Evolutionary conservation across 2,329 filamentous ascomycete genomes (phyloP).

Genomic region (Ceratocystis cubensis): DNA sequence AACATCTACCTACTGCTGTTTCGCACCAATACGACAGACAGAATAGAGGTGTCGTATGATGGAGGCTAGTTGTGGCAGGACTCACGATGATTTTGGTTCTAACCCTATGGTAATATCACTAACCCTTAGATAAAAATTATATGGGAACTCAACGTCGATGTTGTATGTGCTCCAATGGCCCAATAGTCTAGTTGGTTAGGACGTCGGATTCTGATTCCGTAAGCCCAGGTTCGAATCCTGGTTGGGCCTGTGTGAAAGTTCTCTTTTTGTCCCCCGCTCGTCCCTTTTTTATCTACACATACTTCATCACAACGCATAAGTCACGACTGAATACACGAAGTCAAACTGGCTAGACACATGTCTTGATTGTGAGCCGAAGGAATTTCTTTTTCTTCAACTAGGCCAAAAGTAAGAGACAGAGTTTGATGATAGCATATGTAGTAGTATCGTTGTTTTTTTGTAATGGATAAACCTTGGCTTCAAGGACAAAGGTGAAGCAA

Average conservation of each 20-base stretch:
- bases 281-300: neutral
- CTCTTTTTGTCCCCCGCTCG: neutral
- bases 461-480: neutral
- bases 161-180: neutral
- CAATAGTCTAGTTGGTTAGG: conserved; percentile 21
- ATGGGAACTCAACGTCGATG: neutral
- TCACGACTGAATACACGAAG: neutral
- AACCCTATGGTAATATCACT: rapidly evolving
- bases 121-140: too few species aligned
- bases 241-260: conserved; percentile 8
- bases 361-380: conserved; percentile 6
- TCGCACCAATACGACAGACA: too few species aligned
- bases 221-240: conserved; percentile 20
- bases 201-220: conserved; percentile 18
- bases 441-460: neutral
- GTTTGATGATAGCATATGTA: too few species aligned
- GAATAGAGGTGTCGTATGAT: too few species aligned
- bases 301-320: neutral
- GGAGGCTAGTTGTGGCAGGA: too few species aligned
- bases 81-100: too few species aligned
- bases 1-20: too few species aligned
- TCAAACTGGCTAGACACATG: neutral
- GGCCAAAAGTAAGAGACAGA: neutral
- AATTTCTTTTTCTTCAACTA: neutral
- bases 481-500: neutral